Conservation (phyloP, 805 yeast genomes). For the Saturnispora quitensis region DNA sequence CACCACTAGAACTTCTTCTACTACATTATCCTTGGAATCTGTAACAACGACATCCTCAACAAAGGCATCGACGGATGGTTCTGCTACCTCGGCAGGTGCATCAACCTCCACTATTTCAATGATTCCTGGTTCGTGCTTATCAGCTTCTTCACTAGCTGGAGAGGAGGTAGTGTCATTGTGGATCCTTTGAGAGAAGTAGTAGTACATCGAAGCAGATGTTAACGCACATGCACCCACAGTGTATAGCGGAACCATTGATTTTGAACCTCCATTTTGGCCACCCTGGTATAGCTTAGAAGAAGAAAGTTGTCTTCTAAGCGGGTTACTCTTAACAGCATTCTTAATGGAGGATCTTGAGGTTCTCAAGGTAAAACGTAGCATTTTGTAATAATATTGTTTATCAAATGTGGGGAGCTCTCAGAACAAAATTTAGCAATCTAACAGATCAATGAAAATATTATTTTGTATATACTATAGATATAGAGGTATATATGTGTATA, state of each 20-base stretch:
- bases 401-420: background rate
- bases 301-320: background rate
- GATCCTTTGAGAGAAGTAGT: constrained; percentile 8
- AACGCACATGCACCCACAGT: constrained; percentile 14
- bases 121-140: background rate
- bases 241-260: constrained; percentile 5
- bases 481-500: background rate
- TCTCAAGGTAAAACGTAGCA: background rate
- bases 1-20: background rate
- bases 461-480: background rate
- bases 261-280: background rate
- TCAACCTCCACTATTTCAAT: constrained; percentile 10
- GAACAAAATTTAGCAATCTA: background rate
- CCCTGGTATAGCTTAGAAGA: background rate
- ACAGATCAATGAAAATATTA: background rate
- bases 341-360: background rate
- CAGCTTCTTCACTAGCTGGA: background rate
- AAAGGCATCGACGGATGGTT: background rate
- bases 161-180: constrained; percentile 11
- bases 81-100: constrained; percentile 5
- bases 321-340: background rate
- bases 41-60: background rate
- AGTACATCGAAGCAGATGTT: constrained; percentile 13
- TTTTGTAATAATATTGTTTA: background rate
- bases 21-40: background rate